Base-by-base conservation (phyloP, 805 yeast species). In the Candida koratica region DNA sequence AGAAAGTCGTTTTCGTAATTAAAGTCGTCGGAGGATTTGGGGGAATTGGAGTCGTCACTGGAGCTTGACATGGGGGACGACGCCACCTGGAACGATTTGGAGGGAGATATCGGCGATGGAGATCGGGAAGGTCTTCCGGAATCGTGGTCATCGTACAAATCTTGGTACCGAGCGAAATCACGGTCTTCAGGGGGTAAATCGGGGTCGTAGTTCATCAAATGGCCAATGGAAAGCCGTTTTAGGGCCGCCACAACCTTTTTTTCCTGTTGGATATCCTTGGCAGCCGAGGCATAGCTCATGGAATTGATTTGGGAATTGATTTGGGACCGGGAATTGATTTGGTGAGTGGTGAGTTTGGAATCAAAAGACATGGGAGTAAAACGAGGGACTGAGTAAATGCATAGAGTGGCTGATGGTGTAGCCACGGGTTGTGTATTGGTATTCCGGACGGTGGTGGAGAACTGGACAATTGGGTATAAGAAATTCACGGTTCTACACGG, bases 211-310 rank as follows among this genome's bases (percentile, higher is more conserved):
- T 58, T 66, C 60, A 75, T 60, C 51, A 68, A 58, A 48, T 74
- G 65, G 12, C 88, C 93, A 35, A 84, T 81, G 0, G 87, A 79
- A 12, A 82, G 64, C 40, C 94, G 65, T 53, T 84, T 84, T 45
- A 84, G 61, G 14, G 85, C 83, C 24, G 82, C 77, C 42, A 84
- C 84, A 54, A 79, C 77, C 56, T 78, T 77, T 43, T 82, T 69
- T 52, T 84, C 93, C 42, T 76, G 79, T 49, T 84, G 86, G 30
- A 84, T 75, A 5, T 87, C 86, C 47, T 78, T 78, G 3, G 86
- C 88, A 2, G 94, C 94, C 24, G 60, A 50, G 45, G 56, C 66
- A 47, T 64, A 65, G 47, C 38, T 47, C 37, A 17, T 7, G 16
- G 14, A 13, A n/a, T n/a, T n/a, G n/a, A n/a, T n/a, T n/a, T n/a